Evolutionary conservation across 257 asterid genomes (phyloP).

Genomic region (Paraleonurus japonicus): DNA sequence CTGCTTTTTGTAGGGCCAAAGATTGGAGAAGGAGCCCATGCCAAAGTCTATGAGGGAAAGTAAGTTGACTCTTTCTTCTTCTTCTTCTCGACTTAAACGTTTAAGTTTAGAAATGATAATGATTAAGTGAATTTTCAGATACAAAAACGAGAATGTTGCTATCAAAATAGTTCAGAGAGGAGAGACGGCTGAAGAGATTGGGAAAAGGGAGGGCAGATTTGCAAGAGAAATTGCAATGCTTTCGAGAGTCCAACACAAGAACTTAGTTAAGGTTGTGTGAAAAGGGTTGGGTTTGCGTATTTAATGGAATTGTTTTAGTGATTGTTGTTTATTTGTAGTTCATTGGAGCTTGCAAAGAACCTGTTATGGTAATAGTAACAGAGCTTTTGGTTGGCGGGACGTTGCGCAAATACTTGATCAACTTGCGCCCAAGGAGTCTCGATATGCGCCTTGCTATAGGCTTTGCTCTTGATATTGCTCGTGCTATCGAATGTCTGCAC

Average conservation of each 20-base stretch:
- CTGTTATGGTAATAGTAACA: constrained; percentile 85
- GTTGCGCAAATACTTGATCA: constrained; percentile 64
- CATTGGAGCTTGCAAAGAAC: constrained; percentile 95
- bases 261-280: constrained; percentile 95
- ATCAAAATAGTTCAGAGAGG: constrained; percentile 76
- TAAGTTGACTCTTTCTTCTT: constrained; percentile 48
- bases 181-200: constrained; percentile 71
- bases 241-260: constrained; percentile 87
- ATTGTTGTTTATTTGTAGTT: constrained; percentile 50
- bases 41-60: constrained; percentile 94
- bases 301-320: too few species aligned
- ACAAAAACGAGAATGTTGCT: constrained; percentile 85
- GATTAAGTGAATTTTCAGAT: too few species aligned
- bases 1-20: constrained; percentile 90
- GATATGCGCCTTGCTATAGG: constrained; percentile 71
- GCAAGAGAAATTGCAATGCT: constrained; percentile 87
- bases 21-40: constrained; percentile 98
- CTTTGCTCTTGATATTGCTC: constrained; percentile 88
- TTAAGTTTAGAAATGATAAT: too few species aligned
- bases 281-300: too few species aligned
- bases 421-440: constrained; percentile 69
- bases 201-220: constrained; percentile 64
- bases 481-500: constrained; percentile 94
- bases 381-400: constrained; percentile 90
- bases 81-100: too few species aligned